These are phyloP conservation scores for Cercophora samala DNA, from an alignment of 495 filamentous ascomycete genomes.

Conservation along the genomic window DNA sequence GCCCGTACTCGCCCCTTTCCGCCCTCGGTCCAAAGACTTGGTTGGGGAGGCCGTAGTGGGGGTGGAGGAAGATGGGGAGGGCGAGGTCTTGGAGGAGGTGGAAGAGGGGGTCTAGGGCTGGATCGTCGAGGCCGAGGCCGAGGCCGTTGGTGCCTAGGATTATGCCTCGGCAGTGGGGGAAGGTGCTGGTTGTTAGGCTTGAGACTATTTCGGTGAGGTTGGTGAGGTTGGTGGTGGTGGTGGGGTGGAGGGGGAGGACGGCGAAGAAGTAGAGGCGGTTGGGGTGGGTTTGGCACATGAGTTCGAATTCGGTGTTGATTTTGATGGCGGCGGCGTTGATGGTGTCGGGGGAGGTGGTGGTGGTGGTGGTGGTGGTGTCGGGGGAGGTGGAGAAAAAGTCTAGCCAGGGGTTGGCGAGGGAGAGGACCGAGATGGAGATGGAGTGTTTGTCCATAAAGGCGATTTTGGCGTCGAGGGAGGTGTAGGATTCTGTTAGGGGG, in stretches of 20 bases:
- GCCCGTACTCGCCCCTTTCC: conserved; percentile 62
- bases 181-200: too few relatives aligned
- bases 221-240: conserved; percentile 60
- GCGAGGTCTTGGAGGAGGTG: conserved; percentile 59
- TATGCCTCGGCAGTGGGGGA: conserved; percentile 73
- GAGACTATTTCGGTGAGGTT: too few relatives aligned
- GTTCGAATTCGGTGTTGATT: conserved; percentile 76
- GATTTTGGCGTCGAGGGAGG: conserved; percentile 67
- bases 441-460: conserved; percentile 81
- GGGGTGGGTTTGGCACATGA: conserved; percentile 58
- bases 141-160: conserved; percentile 86
- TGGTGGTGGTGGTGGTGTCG: too few relatives aligned
- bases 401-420: conserved; percentile 93
- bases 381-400: conserved; percentile 65
- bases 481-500: conserved; percentile 72
- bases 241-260: conserved; percentile 68
- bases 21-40: conserved; percentile 71
- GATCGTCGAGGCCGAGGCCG: conserved; percentile 79
- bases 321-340: conserved; percentile 49
- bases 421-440: conserved; percentile 81
- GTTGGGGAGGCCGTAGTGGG: conserved; percentile 84
- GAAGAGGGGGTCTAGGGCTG: conserved; percentile 65
- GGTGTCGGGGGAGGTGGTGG: conserved; percentile 53
- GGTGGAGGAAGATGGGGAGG: conserved; percentile 79
- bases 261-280: conserved; percentile 75